phyloP scores from a whole-genome alignment of 2,329 filamentous ascomycete genomes.

The Pseudogymnoascus sp. region DNA sequence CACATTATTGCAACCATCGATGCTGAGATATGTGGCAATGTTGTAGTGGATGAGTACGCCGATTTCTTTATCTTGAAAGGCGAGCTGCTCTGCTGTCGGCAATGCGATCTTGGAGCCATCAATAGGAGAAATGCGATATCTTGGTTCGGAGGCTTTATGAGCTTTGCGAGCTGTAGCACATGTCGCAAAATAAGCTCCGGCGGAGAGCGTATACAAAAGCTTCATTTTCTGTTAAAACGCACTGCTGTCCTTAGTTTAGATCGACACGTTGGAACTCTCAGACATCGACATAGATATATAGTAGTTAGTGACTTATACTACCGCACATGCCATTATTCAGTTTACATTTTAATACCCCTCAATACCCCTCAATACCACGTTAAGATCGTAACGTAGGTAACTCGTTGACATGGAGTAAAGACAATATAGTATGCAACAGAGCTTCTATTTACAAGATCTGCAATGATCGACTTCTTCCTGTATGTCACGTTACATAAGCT shows the following conservation, averaged over 20 bases:
- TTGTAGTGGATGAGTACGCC: constrained; percentile 25
- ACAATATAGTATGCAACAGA: no score
- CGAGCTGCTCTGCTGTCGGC: constrained; percentile 23
- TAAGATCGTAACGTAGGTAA: background rate
- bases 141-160: background rate
- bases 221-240: background rate
- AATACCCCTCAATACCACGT: background rate
- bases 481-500: no score
- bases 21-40: constrained; percentile 23
- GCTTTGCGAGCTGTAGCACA: background rate
- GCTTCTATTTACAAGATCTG: no score
- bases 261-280: background rate
- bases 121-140: constrained; percentile 21
- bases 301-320: background rate
- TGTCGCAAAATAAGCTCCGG: background rate
- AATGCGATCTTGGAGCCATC: constrained; percentile 25
- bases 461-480: no score
- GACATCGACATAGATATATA: background rate
- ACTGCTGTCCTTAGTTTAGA: background rate
- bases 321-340: background rate
- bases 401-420: background rate
- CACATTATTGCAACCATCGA: constrained; percentile 25
- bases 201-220: background rate
- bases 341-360: background rate
- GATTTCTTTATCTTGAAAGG: constrained; percentile 25